Evolutionary conservation across 2,329 filamentous ascomycete genomes (phyloP).

Genomic region (Xylaria sp.): DNA sequence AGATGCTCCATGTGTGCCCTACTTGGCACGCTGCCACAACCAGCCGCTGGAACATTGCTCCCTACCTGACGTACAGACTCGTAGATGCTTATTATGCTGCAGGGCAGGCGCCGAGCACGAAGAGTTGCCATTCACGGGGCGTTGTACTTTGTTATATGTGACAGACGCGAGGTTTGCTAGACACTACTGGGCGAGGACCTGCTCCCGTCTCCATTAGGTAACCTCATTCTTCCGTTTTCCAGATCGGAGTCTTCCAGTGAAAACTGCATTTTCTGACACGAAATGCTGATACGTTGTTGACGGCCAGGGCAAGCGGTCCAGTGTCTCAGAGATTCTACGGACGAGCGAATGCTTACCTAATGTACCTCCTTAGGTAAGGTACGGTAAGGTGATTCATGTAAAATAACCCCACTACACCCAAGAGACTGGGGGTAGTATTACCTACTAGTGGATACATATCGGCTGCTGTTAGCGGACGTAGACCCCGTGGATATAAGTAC

Average conservation of each 20-base stretch:
- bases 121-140: neutral
- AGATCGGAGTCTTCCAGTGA: neutral
- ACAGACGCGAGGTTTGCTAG: neutral
- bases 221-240: neutral
- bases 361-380: neutral
- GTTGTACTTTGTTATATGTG: neutral
- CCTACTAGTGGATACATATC: too few species aligned
- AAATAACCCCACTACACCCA: neutral
- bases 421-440: neutral
- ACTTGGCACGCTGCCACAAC: neutral
- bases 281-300: neutral
- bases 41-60: neutral
- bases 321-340: neutral
- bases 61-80: neutral
- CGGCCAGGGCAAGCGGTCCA: neutral
- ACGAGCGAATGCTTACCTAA: neutral
- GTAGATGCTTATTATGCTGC: neutral
- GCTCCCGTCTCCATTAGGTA: neutral
- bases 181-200: neutral
- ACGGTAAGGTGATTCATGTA: neutral
- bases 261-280: neutral
- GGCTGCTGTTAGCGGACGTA: neutral
- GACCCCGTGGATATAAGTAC: too few species aligned
- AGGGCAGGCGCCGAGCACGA: constrained; percentile 4
- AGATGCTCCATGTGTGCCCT: neutral